These are phyloP conservation scores for Pisolithus microcarpus DNA, from an alignment of 768 basidiomycete genomes.

Conservation along the genomic window DNA sequence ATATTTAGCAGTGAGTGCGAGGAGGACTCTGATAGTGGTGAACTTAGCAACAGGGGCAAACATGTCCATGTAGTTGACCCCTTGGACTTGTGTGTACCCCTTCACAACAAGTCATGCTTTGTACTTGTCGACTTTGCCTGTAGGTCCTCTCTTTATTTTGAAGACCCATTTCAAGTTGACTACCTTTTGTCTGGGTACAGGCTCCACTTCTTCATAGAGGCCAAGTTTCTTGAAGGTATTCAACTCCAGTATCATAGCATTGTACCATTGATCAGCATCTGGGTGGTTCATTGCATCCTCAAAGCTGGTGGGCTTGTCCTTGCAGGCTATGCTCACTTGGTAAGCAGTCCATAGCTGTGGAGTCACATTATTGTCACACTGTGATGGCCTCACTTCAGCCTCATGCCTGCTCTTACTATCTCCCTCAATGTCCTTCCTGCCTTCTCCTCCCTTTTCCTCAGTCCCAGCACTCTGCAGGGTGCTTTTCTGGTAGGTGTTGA, in stretches of 20 bases:
- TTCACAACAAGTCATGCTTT: conserved; percentile 36
- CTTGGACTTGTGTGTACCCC: conserved; percentile 26
- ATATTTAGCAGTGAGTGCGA: conserved; percentile 6
- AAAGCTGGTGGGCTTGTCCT: neutral
- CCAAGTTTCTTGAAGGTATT: neutral
- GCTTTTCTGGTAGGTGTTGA: too few relatives aligned
- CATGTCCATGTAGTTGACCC: conserved; percentile 30
- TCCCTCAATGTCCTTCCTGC: too few relatives aligned
- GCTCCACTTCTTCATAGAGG: too few relatives aligned
- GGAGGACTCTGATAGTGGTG: conserved; percentile 14
- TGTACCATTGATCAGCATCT: neutral
- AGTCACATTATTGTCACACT: neutral
- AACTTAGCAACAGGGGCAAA: conserved; percentile 22
- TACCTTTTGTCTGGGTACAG: too few relatives aligned
- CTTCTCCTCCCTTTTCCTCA: too few relatives aligned
- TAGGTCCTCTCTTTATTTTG: too few relatives aligned
- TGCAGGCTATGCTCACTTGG: too few relatives aligned
- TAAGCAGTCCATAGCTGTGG: neutral
- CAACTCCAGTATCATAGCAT: neutral
- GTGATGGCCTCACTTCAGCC: too few relatives aligned
- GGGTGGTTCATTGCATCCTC: neutral
- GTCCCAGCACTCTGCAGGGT: too few relatives aligned
- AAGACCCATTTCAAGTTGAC: too few relatives aligned
- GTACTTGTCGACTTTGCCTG: too few relatives aligned
- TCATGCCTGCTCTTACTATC: too few relatives aligned